These are phyloP conservation scores for Pichia scutulata DNA, from an alignment of 805 yeast species.

Conservation along the genomic window DNA sequence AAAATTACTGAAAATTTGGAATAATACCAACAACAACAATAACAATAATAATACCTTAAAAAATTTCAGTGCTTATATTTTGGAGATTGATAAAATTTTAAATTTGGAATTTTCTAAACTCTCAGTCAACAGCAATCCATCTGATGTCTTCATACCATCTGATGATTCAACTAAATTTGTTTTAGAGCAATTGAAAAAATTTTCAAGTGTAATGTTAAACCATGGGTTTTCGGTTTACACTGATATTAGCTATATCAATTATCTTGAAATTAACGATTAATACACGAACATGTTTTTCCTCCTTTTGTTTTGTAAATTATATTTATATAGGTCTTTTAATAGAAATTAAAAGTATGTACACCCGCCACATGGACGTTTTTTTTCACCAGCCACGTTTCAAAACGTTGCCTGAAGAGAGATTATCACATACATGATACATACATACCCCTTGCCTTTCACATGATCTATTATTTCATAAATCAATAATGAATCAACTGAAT, in stretches of 20 bases:
- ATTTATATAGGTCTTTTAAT: too few species aligned
- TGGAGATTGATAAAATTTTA: neutral
- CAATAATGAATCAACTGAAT: constrained; percentile 7
- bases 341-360: too few species aligned
- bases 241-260: neutral
- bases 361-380: too few species aligned
- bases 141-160: neutral
- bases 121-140: too few species aligned
- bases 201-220: neutral
- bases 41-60: neutral
- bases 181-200: neutral
- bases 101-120: neutral
- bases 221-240: neutral
- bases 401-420: too few species aligned
- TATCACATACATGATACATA: too few species aligned
- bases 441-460: too few species aligned
- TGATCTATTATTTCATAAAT: neutral
- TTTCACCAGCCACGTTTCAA: neutral
- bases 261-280: neutral
- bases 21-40: neutral
- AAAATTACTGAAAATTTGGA: constrained; percentile 4
- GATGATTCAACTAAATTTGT: neutral
- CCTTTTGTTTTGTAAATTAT: too few species aligned
- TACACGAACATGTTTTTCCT: too few species aligned
- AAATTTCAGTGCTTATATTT: neutral